These are phyloP conservation scores for Tetragonia tetragonoides DNA, from an alignment of 148 eudicot species.

Conservation along the genomic window DNA sequence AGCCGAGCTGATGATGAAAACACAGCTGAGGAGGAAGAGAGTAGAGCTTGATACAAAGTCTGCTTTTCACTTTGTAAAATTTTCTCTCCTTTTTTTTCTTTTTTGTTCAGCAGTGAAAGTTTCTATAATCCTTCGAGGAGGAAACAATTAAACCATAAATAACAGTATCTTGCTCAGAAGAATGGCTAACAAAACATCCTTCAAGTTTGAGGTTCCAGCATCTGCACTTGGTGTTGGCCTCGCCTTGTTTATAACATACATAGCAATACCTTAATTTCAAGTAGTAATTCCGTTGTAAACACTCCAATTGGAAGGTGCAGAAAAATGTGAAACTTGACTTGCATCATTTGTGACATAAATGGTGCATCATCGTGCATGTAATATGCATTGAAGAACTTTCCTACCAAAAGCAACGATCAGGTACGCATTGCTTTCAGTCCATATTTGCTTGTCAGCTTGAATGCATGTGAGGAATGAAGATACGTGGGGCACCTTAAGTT, in stretches of 20 bases:
- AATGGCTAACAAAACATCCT: background rate
- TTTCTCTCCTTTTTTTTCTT: background rate
- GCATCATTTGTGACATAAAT: no score
- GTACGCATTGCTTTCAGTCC: no score
- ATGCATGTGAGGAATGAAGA: no score
- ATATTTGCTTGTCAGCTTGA: no score
- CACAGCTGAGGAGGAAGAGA: constrained; percentile 12
- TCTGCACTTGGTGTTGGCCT: constrained; percentile 20
- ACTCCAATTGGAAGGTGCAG: no score
- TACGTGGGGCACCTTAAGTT: no score
- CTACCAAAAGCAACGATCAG: no score
- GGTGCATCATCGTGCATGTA: no score
- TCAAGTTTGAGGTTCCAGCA: background rate
- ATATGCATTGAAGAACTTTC: no score
- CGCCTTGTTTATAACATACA: background rate
- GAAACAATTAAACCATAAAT: background rate
- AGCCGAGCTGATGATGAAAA: constrained; percentile 48
- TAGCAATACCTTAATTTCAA: background rate
- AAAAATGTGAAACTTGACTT: no score
- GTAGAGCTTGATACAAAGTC: background rate
- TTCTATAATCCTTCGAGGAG: background rate
- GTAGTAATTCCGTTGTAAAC: no score
- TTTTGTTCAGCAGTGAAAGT: no score
- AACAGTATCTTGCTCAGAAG: background rate
- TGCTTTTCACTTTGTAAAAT: background rate